Base-by-base conservation (phyloP, 164 flowering plant species). In the Macadamia tetraphylla region DNA sequence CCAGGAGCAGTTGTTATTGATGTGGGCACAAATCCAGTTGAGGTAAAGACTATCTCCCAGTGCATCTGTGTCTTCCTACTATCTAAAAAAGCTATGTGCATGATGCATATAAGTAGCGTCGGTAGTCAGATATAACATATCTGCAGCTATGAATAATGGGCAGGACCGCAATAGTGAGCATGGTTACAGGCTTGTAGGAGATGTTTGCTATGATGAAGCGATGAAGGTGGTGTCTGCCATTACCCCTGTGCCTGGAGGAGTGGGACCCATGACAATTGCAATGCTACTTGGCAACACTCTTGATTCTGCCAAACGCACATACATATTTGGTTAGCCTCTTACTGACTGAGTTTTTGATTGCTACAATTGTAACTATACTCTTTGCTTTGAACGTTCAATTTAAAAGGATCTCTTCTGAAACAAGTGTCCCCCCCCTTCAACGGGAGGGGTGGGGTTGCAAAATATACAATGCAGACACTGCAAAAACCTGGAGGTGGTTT, bases 221-320 rank as follows among this genome's bases (percentile, higher is more conserved):
- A 56, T 77, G 29, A 75, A 61, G 65, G 82, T 90, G 32, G 98
- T 72, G 9, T 90, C 95, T 8, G 91, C 86, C 49, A 82, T 94
- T 13, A 91, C 95, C 15, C 97, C 97, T 56, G 97, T 91, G 51
- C 97, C 98, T 35, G 98, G 98, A 49, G 98, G 98, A 62, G 92
- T 91, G 13, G 97, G 98, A 67, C 97, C 97, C 2, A 81, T 94
- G 88, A 90, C 97, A n/a, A 77, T 94, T 17, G 86, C 97, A 4
- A 94, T 94, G 98, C 94, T 94, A n/a, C 90, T 94, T 30, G 81
- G 71, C 23, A 94, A 88, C 74, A 91, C 97, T 44, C 81, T 94
- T 1, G 86, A 86, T 53, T 80, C 96, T 61, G 96, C 97, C 42
- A 94, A 88, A 71, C 81, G 90, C 51, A 74, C 75, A 6, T 75